phyloP scores from a whole-genome alignment of 2,329 filamentous ascomycete species.

The Hymenotorrendiella dingleyae region DNA sequence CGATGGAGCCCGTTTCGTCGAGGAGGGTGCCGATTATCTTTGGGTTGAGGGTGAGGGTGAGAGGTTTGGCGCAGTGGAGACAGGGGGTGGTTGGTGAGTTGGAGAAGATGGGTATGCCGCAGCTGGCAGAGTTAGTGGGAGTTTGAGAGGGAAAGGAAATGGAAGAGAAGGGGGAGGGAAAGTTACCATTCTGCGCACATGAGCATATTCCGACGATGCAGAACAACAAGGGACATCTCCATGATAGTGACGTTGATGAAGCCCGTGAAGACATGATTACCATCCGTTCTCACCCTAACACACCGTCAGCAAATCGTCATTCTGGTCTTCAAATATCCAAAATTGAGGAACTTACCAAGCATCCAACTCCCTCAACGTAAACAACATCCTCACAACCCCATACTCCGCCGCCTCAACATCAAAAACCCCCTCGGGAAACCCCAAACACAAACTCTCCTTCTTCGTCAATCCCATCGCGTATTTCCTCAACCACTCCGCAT shows the following conservation, averaged over 20 bases:
- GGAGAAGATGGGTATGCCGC: constrained; percentile 47
- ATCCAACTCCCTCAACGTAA: constrained; percentile 39
- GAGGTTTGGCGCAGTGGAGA: constrained; percentile 32
- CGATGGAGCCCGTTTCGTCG: constrained; percentile 51
- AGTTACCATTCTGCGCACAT: constrained; percentile 39
- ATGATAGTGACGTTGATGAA: constrained; percentile 31
- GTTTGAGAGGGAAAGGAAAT: not conserved
- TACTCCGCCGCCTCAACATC: constrained; percentile 32
- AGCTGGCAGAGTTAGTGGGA: constrained; percentile 32
- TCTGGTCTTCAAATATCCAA: too few species aligned
- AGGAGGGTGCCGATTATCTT: constrained; percentile 35
- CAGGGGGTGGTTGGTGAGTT: constrained; percentile 38
- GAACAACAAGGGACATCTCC: constrained; percentile 23
- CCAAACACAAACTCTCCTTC: constrained; percentile 44
- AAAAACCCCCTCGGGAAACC: constrained; percentile 39
- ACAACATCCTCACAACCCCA: constrained; percentile 32
- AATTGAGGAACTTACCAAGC: constrained; percentile 26
- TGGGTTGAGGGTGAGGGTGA: constrained; percentile 35
- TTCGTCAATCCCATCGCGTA: constrained; percentile 42
- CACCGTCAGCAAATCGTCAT: not conserved
- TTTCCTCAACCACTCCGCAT: constrained; percentile 47
- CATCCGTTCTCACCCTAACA: constrained; percentile 31
- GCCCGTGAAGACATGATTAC: constrained; percentile 33
- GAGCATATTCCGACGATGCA: constrained; percentile 29
- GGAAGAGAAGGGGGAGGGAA: not conserved